Evolutionary conservation across 306 rosid genomes (phyloP).

Genomic region (Senna siamea): DNA sequence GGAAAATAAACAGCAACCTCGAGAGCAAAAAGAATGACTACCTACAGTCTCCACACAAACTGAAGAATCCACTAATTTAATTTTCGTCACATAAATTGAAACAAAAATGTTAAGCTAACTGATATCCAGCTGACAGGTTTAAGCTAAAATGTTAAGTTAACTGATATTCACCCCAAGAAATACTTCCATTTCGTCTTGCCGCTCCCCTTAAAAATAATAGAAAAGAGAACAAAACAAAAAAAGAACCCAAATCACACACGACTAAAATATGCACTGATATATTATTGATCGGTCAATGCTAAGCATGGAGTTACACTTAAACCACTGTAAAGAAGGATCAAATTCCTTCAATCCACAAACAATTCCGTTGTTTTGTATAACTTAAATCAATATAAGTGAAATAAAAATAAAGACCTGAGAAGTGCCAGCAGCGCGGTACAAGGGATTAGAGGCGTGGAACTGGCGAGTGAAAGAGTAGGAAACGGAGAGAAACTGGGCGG

Average conservation of each 20-base stretch:
- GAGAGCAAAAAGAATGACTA: neutral
- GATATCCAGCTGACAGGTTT: neutral
- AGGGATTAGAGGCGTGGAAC: conserved; percentile 64
- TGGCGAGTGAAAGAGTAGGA: conserved; percentile 57
- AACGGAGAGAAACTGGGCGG: conserved; percentile 61
- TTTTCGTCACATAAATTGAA: neutral
- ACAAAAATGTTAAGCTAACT: neutral
- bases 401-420: conserved; percentile 56
- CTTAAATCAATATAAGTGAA: neutral
- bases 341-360: neutral
- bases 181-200: neutral
- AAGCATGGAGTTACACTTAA: neutral
- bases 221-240: neutral
- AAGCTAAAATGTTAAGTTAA: no score
- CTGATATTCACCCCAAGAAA: neutral
- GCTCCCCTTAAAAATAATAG: no score
- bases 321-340: neutral
- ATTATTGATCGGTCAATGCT: neutral
- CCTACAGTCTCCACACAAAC: no score
- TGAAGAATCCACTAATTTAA: neutral
- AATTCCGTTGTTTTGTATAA: neutral
- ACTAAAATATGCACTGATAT: neutral
- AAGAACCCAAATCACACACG: neutral
- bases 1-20: neutral
- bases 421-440: conserved; percentile 48